phyloP scores from a whole-genome alignment of 768 basidiomycete species.

The Leccinum aurantiacum region DNA sequence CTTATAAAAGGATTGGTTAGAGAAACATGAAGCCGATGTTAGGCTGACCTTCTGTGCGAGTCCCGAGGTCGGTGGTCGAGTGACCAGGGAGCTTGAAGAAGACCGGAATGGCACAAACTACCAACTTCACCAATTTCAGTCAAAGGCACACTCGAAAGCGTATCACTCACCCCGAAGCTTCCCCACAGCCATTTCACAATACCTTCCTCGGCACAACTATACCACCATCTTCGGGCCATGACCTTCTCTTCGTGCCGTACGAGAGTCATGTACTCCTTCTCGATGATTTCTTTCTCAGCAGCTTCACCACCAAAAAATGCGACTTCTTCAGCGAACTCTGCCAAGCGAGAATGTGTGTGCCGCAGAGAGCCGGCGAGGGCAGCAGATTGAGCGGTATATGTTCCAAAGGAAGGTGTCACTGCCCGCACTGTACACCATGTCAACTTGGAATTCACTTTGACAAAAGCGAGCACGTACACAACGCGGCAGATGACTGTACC shows the following conservation, averaged over 20 bases:
- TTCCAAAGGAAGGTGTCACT: conserved; percentile 89
- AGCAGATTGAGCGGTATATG: conserved; percentile 85
- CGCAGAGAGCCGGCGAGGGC: conserved; percentile 86
- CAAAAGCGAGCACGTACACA: conserved; percentile 55
- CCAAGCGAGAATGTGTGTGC: conserved; percentile 87
- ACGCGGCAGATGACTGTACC: conserved; percentile 79
- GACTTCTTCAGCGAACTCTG: conserved; percentile 86
- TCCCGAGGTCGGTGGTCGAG: conserved; percentile 67
- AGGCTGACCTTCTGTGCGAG: conserved; percentile 78
- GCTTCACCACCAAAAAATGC: conserved; percentile 88
- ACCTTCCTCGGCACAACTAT: conserved; percentile 90
- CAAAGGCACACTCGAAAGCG: background rate
- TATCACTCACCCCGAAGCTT: conserved; percentile 75
- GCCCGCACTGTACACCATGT: conserved; percentile 62
- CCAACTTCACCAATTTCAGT: conserved; percentile 47
- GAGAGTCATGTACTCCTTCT: conserved; percentile 82
- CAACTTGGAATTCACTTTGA: background rate
- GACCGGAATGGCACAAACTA: conserved; percentile 90
- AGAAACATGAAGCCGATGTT: background rate
- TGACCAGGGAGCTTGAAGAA: conserved; percentile 86
- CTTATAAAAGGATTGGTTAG: conserved; percentile 38
- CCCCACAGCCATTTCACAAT: conserved; percentile 98
- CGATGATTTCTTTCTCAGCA: conserved; percentile 88
- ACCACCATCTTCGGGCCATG: conserved; percentile 80
- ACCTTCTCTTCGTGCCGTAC: conserved; percentile 85